phyloP scores from a whole-genome alignment of 352 stramenopile genomes.

The Pythium pyrilobum region DNA sequence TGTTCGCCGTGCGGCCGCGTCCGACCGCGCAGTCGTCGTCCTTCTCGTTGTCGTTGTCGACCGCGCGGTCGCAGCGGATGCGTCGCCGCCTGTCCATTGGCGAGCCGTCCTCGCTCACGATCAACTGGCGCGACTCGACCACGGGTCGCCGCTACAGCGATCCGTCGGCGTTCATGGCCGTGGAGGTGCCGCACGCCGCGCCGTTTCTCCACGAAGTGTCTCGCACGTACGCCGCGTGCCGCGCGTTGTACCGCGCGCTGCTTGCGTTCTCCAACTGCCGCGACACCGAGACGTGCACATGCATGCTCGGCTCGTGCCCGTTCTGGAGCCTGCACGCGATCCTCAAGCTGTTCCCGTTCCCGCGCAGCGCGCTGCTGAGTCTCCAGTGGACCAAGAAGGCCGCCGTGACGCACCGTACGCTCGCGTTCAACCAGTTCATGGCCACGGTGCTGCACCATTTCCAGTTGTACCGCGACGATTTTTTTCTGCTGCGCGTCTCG shows the following conservation, averaged over 20 bases:
- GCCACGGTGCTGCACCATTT: constrained; percentile 17
- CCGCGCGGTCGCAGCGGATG: constrained; percentile 6
- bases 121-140: constrained; percentile 6
- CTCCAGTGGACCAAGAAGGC: constrained; percentile 25
- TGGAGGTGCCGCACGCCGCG: not conserved
- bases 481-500: constrained; percentile 17
- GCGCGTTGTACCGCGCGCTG: constrained; percentile 37
- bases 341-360: constrained; percentile 43
- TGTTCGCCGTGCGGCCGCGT: constrained; percentile 38
- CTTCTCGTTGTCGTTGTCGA: not conserved
- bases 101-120: constrained; percentile 1
- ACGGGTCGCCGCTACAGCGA: constrained; percentile 12
- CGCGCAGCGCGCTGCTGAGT: constrained; percentile 42
- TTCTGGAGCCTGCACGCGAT: constrained; percentile 51
- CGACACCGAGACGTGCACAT: constrained; percentile 36
- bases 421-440: constrained; percentile 21
- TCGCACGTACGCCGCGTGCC: constrained; percentile 52
- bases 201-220: constrained; percentile 35
- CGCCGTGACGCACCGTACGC: constrained; percentile 7
- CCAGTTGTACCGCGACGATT: constrained; percentile 23
- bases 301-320: constrained; percentile 44
- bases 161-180: constrained; percentile 13
- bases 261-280: constrained; percentile 34
- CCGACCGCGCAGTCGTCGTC: constrained; percentile 5
- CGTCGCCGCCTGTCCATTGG: constrained; percentile 22